Evolutionary conservation across 192 early-diverging fungal species (phyloP).

Genomic region (Chytriomyces sp.): DNA sequence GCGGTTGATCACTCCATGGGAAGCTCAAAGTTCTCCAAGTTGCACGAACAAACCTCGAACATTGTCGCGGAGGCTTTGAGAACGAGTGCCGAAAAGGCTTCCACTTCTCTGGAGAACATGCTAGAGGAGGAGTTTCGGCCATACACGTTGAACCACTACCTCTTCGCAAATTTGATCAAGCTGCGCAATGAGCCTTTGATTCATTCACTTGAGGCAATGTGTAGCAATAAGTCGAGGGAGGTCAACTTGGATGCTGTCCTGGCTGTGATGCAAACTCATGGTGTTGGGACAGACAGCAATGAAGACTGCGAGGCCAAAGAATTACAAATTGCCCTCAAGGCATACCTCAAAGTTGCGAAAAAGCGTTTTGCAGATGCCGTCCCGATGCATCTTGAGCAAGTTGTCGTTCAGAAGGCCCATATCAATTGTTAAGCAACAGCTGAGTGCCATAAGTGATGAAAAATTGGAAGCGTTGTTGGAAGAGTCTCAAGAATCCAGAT

Average conservation of each 20-base stretch:
- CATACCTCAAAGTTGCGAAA: constrained; percentile 23
- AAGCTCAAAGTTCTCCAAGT: constrained; percentile 9
- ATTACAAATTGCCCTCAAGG: constrained; percentile 10
- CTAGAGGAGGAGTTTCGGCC: constrained; percentile 1
- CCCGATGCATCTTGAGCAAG: constrained; percentile 18
- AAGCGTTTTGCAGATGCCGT: constrained; percentile 24
- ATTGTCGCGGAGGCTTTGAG: not conserved
- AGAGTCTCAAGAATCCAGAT: not conserved
- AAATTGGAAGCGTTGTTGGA: not conserved
- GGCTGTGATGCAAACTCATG: not conserved
- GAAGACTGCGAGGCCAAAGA: constrained; percentile 23
- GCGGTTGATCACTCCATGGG: not conserved
- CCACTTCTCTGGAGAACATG: not conserved
- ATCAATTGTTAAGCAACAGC: not conserved
- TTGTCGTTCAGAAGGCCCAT: constrained; percentile 4
- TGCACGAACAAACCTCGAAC: not conserved
- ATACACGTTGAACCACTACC: constrained; percentile 19
- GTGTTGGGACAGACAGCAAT: not conserved
- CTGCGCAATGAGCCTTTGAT: not conserved
- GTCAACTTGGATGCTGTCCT: constrained; percentile 18
- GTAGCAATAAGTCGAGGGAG: not conserved
- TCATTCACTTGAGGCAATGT: not conserved
- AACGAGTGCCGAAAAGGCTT: not conserved
- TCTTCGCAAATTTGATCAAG: constrained; percentile 9
- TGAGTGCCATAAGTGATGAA: not conserved